phyloP scores from a whole-genome alignment of 1,139 yeast genomes.

The Nakaseomyces bracarensis region DNA sequence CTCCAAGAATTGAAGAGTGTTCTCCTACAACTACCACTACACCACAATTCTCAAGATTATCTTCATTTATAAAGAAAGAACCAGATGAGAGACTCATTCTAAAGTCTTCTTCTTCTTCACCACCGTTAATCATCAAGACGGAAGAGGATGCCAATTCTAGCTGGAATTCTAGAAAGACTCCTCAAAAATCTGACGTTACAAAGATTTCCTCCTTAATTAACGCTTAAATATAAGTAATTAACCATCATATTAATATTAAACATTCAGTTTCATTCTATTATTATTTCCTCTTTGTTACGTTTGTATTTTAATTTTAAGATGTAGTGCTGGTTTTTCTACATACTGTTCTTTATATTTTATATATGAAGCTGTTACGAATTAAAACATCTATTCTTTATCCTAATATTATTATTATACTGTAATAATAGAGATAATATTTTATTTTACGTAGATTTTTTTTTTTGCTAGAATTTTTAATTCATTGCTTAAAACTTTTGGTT shows the following conservation, averaged over 20 bases:
- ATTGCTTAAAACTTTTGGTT: too few species aligned
- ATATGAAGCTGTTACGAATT: too few species aligned
- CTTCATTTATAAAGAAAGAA: conserved; percentile 2
- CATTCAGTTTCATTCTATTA: conserved; percentile 3
- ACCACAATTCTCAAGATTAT: not conserved
- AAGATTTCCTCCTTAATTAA: conserved; percentile 6
- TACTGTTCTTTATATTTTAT: too few species aligned
- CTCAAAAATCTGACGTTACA: conserved; percentile 6
- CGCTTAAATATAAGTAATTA: not conserved
- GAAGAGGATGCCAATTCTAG: not conserved
- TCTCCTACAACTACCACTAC: conserved; percentile 1
- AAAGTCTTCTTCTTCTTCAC: conserved; percentile 3
- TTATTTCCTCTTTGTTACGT: not conserved
- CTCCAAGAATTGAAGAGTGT: not conserved
- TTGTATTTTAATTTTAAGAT: not conserved
- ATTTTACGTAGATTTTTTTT: too few species aligned
- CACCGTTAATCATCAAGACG: conserved; percentile 1
- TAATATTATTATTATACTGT: too few species aligned
- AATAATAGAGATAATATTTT: too few species aligned
- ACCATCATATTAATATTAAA: not conserved
- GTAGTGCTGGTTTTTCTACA: not conserved
- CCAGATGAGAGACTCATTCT: not conserved
- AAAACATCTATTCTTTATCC: too few species aligned
- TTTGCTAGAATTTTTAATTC: too few species aligned
- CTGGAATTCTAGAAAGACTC: conserved; percentile 6